Evolutionary conservation across 495 filamentous ascomycete genomes (phyloP).

Genomic region (Hyaloscypha finlandica): DNA sequence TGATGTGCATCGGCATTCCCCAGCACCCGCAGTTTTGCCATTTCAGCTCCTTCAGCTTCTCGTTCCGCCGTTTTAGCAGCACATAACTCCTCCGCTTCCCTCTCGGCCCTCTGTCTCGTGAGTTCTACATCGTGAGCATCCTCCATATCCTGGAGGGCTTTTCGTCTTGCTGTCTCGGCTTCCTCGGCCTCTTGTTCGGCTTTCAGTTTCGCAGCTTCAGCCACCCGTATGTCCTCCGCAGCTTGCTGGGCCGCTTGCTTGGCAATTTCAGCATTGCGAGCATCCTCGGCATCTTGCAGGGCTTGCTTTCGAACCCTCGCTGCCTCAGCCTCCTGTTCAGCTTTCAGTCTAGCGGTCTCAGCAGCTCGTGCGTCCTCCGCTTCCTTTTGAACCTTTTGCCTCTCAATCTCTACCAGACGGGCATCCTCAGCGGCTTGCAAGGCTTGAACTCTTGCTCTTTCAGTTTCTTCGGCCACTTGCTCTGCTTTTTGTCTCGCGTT

Average conservation of each 20-base stretch:
- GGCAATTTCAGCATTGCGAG: conserved; percentile 1
- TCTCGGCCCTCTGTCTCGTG: not conserved
- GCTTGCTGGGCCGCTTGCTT: not conserved
- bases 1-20: conserved; percentile 2
- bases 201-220: conserved; percentile 4
- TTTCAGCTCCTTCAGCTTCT: conserved; percentile 7
- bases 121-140: not conserved
- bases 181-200: conserved; percentile 7
- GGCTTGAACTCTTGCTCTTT: conserved; percentile 9
- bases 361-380: conserved; percentile 8
- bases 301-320: conserved; percentile 4
- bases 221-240: conserved; percentile 8
- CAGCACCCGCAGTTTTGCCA: conserved; percentile 4
- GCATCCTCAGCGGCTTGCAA: conserved; percentile 8
- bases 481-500: conserved; percentile 3
- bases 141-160: conserved; percentile 6
- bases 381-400: not conserved
- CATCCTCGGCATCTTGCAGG: not conserved
- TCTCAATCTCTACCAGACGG: not conserved
- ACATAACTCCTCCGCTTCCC: not conserved
- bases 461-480: conserved; percentile 15
- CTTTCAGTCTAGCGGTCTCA: conserved; percentile 8
- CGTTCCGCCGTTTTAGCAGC: not conserved
- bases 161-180: conserved; percentile 17
- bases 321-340: conserved; percentile 6